Percentiles rank a stretch among this genome's conserved stretches.
phyloP scores from a whole-genome alignment of 1,284 basidiomycete species.

The Ganoderma sinense region DNA sequence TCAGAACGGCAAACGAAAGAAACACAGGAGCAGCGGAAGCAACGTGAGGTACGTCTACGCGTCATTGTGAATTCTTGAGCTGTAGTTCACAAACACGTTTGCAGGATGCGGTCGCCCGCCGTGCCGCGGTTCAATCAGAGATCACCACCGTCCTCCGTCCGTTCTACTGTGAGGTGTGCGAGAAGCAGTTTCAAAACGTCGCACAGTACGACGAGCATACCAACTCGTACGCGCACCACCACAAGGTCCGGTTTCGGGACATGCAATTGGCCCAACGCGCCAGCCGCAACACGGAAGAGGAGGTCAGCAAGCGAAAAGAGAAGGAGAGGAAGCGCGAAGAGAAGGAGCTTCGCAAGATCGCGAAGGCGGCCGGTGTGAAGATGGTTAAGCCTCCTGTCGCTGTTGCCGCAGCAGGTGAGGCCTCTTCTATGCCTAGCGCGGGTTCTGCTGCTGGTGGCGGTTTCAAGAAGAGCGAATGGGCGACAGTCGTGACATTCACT shows the following conservation, averaged over 20 bases:
- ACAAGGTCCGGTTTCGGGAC: constrained; percentile 78
- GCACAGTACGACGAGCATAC: constrained; percentile 87
- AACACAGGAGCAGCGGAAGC: constrained; percentile 74
- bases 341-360: constrained; percentile 81
- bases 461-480: constrained; percentile 70
- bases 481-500: constrained; percentile 38
- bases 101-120: constrained; percentile 73
- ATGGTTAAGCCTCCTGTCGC: constrained; percentile 57
- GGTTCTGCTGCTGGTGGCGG: constrained; percentile 37
- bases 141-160: constrained; percentile 70
- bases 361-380: constrained; percentile 78
- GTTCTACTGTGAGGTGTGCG: constrained; percentile 83
- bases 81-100: background rate
- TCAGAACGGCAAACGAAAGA: constrained; percentile 82
- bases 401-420: constrained; percentile 20
- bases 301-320: constrained; percentile 76
- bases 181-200: constrained; percentile 84
- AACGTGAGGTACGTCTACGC: constrained; percentile 63
- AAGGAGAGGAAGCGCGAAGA: constrained; percentile 85
- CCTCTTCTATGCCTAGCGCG: constrained; percentile 31
- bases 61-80: background rate
- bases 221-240: constrained; percentile 85
- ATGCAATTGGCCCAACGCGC: constrained; percentile 73
- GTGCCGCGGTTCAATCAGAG: constrained; percentile 69
- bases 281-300: constrained; percentile 58